Evolutionary conservation across 768 basidiomycete genomes (phyloP), one percentile per base, ranked within the genome.

Genomic region (Macrolepiota dolichaula): DNA sequence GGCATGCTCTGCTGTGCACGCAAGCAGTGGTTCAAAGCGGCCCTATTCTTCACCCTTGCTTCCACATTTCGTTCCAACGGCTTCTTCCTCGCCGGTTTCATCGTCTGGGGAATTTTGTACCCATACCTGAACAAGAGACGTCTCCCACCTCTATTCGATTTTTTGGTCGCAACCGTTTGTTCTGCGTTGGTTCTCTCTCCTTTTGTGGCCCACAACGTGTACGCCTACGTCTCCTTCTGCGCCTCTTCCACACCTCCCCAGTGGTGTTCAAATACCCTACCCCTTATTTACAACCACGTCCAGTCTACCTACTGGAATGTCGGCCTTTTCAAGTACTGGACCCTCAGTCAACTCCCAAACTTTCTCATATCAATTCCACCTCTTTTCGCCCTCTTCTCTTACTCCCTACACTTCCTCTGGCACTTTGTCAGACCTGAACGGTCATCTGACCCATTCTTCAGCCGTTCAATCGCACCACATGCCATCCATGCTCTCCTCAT

Each of bases 241-340:
- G 51, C 58, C 15, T 50, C 64, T 29, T 22, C 63, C 17, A n/a
- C 66, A 29, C 3, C 59, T 35, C 64, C 68, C 9, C 67, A 55
- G 3, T 98, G 96, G 96, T 98, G 96, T 72, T 55, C 70, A 2
- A 61, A 70, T 0, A 42, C 69, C 24, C 68, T 85, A 4, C 94
- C 94, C 0, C 83, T 85, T 13, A 85, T 93, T 58, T 99, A 98
- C 72, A 75, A 83, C 10, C 84, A 92, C 68, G 90, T 91, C 1
- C 96, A 99, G 70, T 74, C 74, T 4, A 78, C 81, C 56, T 98
- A 98, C 72, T 99, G 96, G 97, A 80, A 90, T 69, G 76, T 82
- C 47, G 94, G 96, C 15, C 84, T 96, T 64, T 72, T 99, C 63
- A 83, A 79, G 2, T 98, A 98, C 73, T 99, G 93, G 93, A 88